Base-by-base conservation (phyloP, 495 filamentous ascomycete genomes). In the Aspergillus hancockii region DNA sequence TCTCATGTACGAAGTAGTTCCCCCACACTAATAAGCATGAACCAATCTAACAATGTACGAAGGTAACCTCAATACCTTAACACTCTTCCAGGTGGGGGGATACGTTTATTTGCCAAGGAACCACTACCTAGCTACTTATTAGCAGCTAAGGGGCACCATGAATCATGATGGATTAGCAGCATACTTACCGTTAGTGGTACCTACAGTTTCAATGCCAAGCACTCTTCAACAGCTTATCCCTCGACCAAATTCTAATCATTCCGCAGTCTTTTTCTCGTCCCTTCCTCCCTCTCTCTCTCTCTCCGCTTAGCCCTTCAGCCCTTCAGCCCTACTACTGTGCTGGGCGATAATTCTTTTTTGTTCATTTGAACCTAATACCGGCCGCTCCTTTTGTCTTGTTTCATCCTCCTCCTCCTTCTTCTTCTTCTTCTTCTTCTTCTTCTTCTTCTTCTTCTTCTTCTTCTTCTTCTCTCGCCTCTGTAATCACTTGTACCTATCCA, bases 321-420 rank as follows among this genome's bases (percentile, higher is more conserved):
- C 61, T 59, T 52, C 41, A 56, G 56, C 61, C 52, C 52, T 63
- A 55, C 45, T 62, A 14, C 14, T 10, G 9, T 21, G 6, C 25
- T 34, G 49, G 23, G 21, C 46, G 13, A 49, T 18, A 8, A 47
- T 47, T 14, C 34, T 14, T 36, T 14, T 36, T n/a, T 40, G 34
- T 55, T 14, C 36, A 38, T 47, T 25, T 45, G 18, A 16, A 47
- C 36, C 25, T 23, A 25, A 22, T 40, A 46, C 16, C n/a, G n/a
- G n/a, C n/a, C 34, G 14, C 28, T 54, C 36, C 32, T 54, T 46
- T n/a, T 28, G 21, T 52, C 32, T 43, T n/a, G 22, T 51, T 55
- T 51, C 22, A 31, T 52, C 22, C 16, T 13, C 8, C 23, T 40
- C 21, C 46, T 40, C 19, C 8, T 12, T 51, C 31, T 32, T 30